Conservation (phyloP, 306 rosid genomes). For the Trifolium pratense region DNA sequence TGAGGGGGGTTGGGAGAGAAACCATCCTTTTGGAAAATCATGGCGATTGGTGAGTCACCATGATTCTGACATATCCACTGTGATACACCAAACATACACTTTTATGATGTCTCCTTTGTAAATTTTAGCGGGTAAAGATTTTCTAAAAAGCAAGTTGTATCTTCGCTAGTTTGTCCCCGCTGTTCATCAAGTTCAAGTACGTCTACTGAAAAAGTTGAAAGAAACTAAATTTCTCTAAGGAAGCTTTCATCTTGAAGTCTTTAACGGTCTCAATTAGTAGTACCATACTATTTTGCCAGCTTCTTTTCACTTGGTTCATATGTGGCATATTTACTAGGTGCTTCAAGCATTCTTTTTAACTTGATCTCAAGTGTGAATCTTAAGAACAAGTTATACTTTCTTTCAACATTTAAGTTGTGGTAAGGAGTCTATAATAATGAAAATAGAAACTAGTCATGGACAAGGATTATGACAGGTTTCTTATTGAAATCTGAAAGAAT, state of each 20-base stretch:
- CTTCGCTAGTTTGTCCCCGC: not conserved
- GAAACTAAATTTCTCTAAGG: not conserved
- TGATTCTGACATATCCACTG: no score
- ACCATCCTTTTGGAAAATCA: no score
- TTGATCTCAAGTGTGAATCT: not conserved
- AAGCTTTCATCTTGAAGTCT: not conserved
- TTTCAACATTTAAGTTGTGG: constrained; percentile 1
- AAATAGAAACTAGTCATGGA: not conserved
- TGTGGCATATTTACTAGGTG: not conserved
- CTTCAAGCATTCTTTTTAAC: constrained; percentile 1
- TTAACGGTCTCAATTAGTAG: not conserved
- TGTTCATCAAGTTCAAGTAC: not conserved
- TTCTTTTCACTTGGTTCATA: not conserved
- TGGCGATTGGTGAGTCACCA: no score
- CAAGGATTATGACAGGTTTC: not conserved
- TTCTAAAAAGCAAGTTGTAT: not conserved
- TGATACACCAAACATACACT: no score
- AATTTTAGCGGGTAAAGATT: not conserved
- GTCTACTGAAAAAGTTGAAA: not conserved
- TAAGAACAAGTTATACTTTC: not conserved
- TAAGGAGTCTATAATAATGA: not conserved
- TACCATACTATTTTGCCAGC: not conserved
- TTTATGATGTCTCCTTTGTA: not conserved
- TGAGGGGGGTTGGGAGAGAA: no score
- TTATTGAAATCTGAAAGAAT: not conserved